Evolutionary conservation across 225 moss, liverwort and hornwort species (phyloP).

Genomic region (Rhytidiadelphus loreus): DNA sequence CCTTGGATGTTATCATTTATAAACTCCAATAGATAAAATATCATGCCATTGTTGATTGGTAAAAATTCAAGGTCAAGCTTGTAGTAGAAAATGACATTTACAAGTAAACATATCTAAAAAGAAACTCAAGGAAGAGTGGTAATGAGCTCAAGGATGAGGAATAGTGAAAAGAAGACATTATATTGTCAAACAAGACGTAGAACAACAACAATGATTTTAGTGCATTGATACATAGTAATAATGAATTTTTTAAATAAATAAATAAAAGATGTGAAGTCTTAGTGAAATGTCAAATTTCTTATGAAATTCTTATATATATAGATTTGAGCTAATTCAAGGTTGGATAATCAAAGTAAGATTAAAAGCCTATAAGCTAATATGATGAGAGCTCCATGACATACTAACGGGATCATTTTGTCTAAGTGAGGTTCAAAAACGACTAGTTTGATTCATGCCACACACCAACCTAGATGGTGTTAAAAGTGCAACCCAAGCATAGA

Average conservation of each 20-base stretch:
- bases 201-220: background rate
- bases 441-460: too few relatives aligned
- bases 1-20: background rate
- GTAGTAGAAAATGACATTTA: background rate
- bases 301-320: too few relatives aligned
- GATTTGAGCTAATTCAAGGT: too few relatives aligned
- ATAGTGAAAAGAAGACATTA: background rate
- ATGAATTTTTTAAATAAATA: background rate
- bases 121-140: background rate
- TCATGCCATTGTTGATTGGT: background rate
- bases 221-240: background rate
- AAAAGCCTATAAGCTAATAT: too few relatives aligned
- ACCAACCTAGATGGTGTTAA: background rate
- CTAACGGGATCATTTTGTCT: too few relatives aligned
- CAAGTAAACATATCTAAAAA: background rate
- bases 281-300: background rate
- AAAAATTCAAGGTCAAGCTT: background rate
- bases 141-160: fast-evolving
- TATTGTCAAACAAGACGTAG: background rate
- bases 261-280: background rate
- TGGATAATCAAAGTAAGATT: too few relatives aligned
- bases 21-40: background rate
- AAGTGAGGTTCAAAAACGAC: too few relatives aligned
- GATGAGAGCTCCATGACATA: too few relatives aligned
- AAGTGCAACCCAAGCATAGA: background rate